Percentiles rank a stretch among this genome's conserved stretches.
These are phyloP conservation scores for Arthrobotrys entomopaga DNA, from an alignment of 2,329 filamentous ascomycete species.

Conservation along the genomic window DNA sequence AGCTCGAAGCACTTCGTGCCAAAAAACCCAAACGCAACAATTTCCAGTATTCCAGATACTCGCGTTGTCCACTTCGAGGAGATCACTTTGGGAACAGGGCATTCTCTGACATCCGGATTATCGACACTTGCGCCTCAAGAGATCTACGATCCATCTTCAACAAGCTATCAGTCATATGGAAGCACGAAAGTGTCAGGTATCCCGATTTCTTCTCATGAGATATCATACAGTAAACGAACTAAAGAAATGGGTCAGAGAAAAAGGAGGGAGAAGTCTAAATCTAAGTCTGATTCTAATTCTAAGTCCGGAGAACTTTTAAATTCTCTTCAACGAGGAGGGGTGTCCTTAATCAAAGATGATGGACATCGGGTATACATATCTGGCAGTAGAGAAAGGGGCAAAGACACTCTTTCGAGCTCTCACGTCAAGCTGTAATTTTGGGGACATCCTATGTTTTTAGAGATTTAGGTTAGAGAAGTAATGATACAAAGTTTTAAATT, in stretches of 20 bases:
- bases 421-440: slow-evolving; percentile 31
- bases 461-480: no score
- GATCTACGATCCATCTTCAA: slow-evolving; percentile 69
- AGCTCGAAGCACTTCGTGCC: slow-evolving; percentile 96
- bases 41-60: slow-evolving; percentile 88
- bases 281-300: neutral
- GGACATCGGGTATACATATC: slow-evolving; percentile 14
- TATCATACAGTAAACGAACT: slow-evolving; percentile 6
- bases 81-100: slow-evolving; percentile 83
- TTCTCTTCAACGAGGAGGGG: slow-evolving; percentile 27
- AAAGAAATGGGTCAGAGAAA: neutral
- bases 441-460: no score
- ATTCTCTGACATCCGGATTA: slow-evolving; percentile 67
- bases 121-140: slow-evolving; percentile 93
- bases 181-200: slow-evolving; percentile 20
- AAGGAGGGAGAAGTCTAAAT: neutral
- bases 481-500: no score
- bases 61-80: slow-evolving; percentile 96
- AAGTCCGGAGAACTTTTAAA: slow-evolving; percentile 4
- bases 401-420: neutral
- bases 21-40: slow-evolving; percentile 79
- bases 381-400: neutral
- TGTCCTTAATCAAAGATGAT: slow-evolving; percentile 24
- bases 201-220: slow-evolving; percentile 30
- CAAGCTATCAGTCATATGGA: neutral